A percentile compares a stretch with the other conserved stretches of the same genome.
Evolutionary conservation across 225 moss, liverwort and hornwort species (phyloP).

Genomic region (Polytrichum formosum): DNA sequence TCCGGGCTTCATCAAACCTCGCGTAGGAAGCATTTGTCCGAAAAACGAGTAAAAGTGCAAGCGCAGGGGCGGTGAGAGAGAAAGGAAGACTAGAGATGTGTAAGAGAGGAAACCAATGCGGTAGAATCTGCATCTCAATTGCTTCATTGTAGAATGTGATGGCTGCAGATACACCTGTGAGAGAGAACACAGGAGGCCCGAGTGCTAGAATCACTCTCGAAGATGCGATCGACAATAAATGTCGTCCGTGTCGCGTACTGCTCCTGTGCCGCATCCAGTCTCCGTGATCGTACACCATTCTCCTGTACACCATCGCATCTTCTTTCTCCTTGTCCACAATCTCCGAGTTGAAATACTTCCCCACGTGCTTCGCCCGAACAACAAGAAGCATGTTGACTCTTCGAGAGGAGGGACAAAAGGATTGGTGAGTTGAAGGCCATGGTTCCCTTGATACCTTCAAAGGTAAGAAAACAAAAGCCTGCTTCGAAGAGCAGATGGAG

Average conservation of each 20-base stretch:
- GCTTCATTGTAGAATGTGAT: conserved; percentile 60
- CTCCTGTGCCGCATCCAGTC: conserved; percentile 59
- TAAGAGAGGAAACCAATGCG: conserved; percentile 49
- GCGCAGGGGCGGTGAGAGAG: conserved; percentile 57
- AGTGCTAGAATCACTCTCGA: conserved; percentile 71
- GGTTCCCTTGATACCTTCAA: too few species aligned
- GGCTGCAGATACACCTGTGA: conserved; percentile 37
- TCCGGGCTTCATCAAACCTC: conserved; percentile 73
- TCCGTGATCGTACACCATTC: conserved; percentile 63
- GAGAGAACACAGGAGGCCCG: conserved; percentile 51
- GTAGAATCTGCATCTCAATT: conserved; percentile 24
- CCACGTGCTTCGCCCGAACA: conserved; percentile 2
- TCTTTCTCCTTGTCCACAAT: conserved; percentile 45
- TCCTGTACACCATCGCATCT: conserved; percentile 42
- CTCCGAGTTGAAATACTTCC: conserved; percentile 13
- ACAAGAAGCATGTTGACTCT: too few species aligned
- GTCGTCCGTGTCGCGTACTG: conserved; percentile 57
- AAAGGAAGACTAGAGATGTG: conserved; percentile 61
- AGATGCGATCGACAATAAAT: conserved; percentile 54
- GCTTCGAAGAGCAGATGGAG: too few species aligned
- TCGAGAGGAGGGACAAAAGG: too few species aligned
- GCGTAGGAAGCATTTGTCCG: conserved; percentile 78
- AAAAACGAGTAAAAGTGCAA: conserved; percentile 69
- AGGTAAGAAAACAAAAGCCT: too few species aligned
- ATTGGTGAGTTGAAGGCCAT: too few species aligned